phyloP scores from a whole-genome alignment of 257 asterid species.

The Solanum tarapatanum region DNA sequence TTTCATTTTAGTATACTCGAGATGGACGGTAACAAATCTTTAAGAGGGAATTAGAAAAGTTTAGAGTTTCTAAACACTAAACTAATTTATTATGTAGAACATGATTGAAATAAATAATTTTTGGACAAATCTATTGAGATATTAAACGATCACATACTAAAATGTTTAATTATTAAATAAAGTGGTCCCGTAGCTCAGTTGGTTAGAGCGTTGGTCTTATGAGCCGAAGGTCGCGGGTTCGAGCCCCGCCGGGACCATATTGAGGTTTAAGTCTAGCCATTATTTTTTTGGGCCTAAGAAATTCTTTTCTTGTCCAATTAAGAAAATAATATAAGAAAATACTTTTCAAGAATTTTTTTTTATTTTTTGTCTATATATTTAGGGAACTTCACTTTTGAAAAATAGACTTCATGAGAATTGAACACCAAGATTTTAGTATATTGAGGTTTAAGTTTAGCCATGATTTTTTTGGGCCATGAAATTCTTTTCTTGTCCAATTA shows the following conservation, averaged over 20 bases:
- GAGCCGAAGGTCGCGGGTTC: conserved; percentile 99
- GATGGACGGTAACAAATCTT: neutral
- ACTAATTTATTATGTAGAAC: neutral
- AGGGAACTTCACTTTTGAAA: neutral
- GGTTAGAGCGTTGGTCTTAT: conserved; percentile 99
- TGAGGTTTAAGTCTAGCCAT: too few relatives aligned
- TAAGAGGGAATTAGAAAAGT: neutral
- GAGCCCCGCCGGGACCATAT: conserved; percentile 91
- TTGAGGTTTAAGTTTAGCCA: too few relatives aligned
- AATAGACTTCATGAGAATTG: neutral
- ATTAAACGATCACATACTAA: fast-evolving
- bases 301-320: neutral
- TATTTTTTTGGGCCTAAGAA: too few relatives aligned
- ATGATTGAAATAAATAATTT: neutral
- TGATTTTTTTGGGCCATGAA: too few relatives aligned
- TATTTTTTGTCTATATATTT: too few relatives aligned
- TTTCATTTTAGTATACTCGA: neutral
- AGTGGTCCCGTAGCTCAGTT: conserved; percentile 96
- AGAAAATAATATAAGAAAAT: neutral
- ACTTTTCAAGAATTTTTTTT: neutral
- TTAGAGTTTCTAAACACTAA: neutral
- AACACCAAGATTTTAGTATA: neutral
- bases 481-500: neutral
- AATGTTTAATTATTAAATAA: too few relatives aligned
- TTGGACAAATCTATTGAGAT: neutral